Evolutionary conservation across 441 rosid species (phyloP), one percentile per base, ranked within the genome.

Genomic region (Pelargonium citronellum): DNA sequence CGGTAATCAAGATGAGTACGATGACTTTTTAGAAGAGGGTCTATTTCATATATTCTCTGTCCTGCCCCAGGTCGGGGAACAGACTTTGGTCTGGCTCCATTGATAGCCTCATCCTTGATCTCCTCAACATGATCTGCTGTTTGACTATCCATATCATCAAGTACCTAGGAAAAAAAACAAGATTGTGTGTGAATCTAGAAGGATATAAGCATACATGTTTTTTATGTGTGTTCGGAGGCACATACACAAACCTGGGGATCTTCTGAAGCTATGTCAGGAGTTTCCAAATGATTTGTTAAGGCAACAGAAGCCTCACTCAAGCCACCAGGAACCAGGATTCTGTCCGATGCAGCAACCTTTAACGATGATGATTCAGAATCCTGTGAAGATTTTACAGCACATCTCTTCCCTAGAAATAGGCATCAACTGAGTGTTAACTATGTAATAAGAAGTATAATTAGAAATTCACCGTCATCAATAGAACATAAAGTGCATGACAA

Each of bases 1-100:
- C 99, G 80, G 78, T 88, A 92, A 82, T 95, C 97, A 72, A 95
- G 90, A 82, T 95, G 99, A 53, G 75, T 76, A 64, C 86, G 82
- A 57, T 83, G 68, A 75, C 82, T 85, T 24, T 70, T 67, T 76
- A 92, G 77, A 75, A 75, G 83, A 70, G 96, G 91, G 84, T 92
- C 99, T 79, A 92, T 88, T 72, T 89, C 89, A 75, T 95, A 95
- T 77, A 95, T 90, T 78, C 61, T 90, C 79, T 86, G 82, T 66
- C 96, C 98, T 16, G 69, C 58, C 64, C 97, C 96, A 69, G 99
- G 97, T 39, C 85, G 93, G 51, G 91, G 88, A 78, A 89, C 75
- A 68, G 66, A 70, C 74, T 75, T 83, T 70, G 77, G 69, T 74
- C 66, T 12, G 43, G n/a, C 1, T 62, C 8, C 17, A 62, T 4